phyloP scores from a whole-genome alignment of 1,139 yeast species.

The Debaryomyces singareniensis region DNA sequence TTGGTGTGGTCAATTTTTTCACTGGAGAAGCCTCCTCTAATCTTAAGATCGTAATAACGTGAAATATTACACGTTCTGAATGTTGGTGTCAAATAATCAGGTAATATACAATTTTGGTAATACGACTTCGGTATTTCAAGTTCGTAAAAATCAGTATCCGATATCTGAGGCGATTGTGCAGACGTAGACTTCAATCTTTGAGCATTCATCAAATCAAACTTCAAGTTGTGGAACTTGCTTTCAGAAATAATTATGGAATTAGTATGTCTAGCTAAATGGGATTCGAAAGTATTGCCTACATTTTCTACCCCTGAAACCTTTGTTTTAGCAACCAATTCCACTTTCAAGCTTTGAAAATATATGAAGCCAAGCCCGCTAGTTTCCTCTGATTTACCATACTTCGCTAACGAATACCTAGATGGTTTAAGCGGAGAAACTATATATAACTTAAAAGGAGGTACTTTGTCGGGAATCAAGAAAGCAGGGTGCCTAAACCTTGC shows the following conservation, averaged over 20 bases:
- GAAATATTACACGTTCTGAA: conserved; percentile 54
- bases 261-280: conserved; percentile 26
- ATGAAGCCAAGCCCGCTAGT: conserved; percentile 45
- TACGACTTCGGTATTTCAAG: conserved; percentile 39
- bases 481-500: conserved; percentile 43
- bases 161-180: conserved; percentile 16
- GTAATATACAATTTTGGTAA: conserved; percentile 38
- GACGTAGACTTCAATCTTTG: conserved; percentile 18
- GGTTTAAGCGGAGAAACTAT: conserved; percentile 33
- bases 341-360: conserved; percentile 30
- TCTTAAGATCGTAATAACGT: conserved; percentile 38
- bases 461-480: conserved; percentile 33
- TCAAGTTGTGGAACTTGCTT: conserved; percentile 28
- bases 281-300: conserved; percentile 18
- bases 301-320: conserved; percentile 29
- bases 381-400: conserved; percentile 32
- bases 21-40: conserved; percentile 41
- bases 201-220: conserved; percentile 35
- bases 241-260: conserved; percentile 23
- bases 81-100: conserved; percentile 46
- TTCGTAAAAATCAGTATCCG: conserved; percentile 25
- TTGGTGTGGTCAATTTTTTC: conserved; percentile 21
- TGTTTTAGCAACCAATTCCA: conserved; percentile 30
- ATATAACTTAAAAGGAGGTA: conserved; percentile 34
- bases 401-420: conserved; percentile 25